Conservation (phyloP, 1,284 basidiomycete genomes). For the Microbotryum silenes-acaulis region DNA sequence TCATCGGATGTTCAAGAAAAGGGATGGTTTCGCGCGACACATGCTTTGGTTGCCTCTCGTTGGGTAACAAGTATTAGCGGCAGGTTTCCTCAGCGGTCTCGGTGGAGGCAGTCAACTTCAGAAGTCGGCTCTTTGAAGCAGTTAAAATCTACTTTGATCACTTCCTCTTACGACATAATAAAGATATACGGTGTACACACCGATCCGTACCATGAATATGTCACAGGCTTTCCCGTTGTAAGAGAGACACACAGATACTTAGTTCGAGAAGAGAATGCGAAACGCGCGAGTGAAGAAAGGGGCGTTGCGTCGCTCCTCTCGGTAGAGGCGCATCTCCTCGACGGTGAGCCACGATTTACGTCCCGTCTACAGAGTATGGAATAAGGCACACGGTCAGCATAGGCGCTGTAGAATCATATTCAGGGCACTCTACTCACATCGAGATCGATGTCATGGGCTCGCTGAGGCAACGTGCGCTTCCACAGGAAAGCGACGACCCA, state of each 20-base stretch:
- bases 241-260: neutral
- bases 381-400: neutral
- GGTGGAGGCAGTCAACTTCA: too few species aligned
- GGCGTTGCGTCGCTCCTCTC: constrained; percentile 37
- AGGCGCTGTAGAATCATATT: neutral
- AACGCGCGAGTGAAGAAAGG: constrained; percentile 38
- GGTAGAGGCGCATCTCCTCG: constrained; percentile 38
- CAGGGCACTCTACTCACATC: constrained; percentile 28
- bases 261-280: constrained; percentile 39
- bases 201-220: too few species aligned
- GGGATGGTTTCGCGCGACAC: too few species aligned
- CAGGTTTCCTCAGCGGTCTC: too few species aligned
- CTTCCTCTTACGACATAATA: too few species aligned
- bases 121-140: too few species aligned
- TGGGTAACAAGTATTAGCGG: too few species aligned
- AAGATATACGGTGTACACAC: too few species aligned
- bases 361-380: constrained; percentile 34
- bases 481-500: constrained; percentile 38
- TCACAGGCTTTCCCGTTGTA: too few species aligned
- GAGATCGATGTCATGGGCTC: constrained; percentile 42
- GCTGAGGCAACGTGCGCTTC: constrained; percentile 39
- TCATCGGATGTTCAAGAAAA: too few species aligned
- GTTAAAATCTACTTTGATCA: too few species aligned
- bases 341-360: constrained; percentile 44
- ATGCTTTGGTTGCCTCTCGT: too few species aligned